Evolutionary conservation across 2,329 filamentous ascomycete genomes (phyloP).

Genomic region (Fusarium torreyae): DNA sequence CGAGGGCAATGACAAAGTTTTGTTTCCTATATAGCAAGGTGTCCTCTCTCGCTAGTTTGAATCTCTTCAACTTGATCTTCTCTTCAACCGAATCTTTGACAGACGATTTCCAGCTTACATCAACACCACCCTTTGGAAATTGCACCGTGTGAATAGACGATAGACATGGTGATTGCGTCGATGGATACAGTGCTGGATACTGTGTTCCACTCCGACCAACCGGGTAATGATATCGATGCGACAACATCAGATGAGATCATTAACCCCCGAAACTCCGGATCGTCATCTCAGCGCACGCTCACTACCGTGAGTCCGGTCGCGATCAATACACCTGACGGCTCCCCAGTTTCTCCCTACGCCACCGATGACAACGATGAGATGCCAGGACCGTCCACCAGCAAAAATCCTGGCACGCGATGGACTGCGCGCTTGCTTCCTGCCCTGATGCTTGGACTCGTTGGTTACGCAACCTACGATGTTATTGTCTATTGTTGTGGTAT

Average conservation of each 20-base stretch:
- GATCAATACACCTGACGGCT: background rate
- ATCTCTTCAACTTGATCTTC: background rate
- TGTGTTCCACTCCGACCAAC: constrained; percentile 10
- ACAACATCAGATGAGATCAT: constrained; percentile 34
- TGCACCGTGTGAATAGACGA: background rate
- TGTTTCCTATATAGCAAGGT: background rate
- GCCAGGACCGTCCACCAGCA: constrained; percentile 49
- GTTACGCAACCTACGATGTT: constrained; percentile 80
- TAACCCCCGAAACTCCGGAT: constrained; percentile 11
- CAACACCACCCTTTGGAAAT: background rate
- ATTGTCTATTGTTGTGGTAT: constrained; percentile 77
- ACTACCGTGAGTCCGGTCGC: background rate
- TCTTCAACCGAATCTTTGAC: background rate
- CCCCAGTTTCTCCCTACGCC: constrained; percentile 10
- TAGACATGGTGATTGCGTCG: background rate
- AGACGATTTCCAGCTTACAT: background rate
- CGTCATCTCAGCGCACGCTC: constrained; percentile 6
- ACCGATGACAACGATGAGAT: constrained; percentile 52
- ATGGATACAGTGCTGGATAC: background rate
- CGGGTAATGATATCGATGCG: constrained; percentile 1
- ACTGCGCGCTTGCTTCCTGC: constrained; percentile 75
- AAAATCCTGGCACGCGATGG: constrained; percentile 53
- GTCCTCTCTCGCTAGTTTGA: background rate
- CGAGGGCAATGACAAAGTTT: background rate
- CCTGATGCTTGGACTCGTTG: constrained; percentile 75